Evolutionary conservation across 2,329 filamentous ascomycete genomes (phyloP).

Genomic region (Hypoxylon rubiginosum): DNA sequence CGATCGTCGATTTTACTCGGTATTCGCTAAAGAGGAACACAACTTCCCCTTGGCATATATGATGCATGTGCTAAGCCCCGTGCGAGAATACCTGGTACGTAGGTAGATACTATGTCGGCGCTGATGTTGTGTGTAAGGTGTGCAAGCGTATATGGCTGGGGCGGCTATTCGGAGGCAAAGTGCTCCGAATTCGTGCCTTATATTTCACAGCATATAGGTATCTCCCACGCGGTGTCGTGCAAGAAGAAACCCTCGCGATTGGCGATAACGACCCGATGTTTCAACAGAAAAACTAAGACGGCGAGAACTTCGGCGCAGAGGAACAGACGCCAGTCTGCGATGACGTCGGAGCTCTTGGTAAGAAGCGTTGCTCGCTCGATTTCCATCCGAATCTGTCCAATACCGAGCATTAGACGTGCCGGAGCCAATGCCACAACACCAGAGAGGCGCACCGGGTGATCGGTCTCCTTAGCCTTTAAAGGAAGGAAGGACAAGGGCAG

Average conservation of each 20-base stretch:
- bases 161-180: background rate
- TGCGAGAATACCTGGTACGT: background rate
- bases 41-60: too few relatives aligned
- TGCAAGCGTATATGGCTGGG: too few relatives aligned
- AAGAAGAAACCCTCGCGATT: background rate
- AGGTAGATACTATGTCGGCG: too few relatives aligned
- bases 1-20: constrained; percentile 6
- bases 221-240: background rate
- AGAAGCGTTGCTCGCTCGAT: background rate
- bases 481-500: background rate
- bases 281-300: background rate
- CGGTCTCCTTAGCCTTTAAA: constrained; percentile 1
- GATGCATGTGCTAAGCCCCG: too few relatives aligned
- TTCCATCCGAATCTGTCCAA: constrained; percentile 1
- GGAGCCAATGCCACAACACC: background rate
- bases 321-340: background rate
- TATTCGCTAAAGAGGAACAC: too few relatives aligned
- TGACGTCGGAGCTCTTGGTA: background rate
- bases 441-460: constrained; percentile 12
- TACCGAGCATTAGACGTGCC: constrained; percentile 2
- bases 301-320: background rate
- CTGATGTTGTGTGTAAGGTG: too few relatives aligned
- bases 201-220: constrained; percentile 4
- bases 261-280: constrained; percentile 4
- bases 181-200: background rate